Evolutionary conservation across 768 basidiomycete genomes (phyloP), one percentile per base, ranked within the genome.

Genomic region (Lentinus brumalis): DNA sequence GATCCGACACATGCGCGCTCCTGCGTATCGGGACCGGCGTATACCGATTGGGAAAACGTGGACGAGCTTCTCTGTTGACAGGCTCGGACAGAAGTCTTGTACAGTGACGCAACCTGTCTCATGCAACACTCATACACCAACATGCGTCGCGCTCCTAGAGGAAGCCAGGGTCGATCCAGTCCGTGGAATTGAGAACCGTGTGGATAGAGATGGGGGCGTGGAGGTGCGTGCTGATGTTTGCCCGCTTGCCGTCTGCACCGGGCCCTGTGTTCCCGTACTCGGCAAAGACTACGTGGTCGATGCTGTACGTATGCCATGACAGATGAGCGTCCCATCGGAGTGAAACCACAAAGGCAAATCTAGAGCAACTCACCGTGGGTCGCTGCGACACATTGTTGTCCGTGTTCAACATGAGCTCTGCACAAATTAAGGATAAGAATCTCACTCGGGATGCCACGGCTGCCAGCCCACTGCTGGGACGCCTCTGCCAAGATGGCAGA

Each of bases 181-280:
- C 56, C 6, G 67, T 64, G 42, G 63, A 58, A 46, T 52, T 57
- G 30, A 66, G 61, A 21, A 69, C 67, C 16, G 67, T 69, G 29
- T 32, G 9, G 56, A 67, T 67, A 10, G 66, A 56, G 9, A 67
- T 56, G 18, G 67, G 61, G 26, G 65, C 56, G 31, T 65, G 47
- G 3, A 72, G 63, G 53, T 67, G 53, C 29, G 69, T 71, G 35
- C 69, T 56, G 56, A 74, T 73, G 61, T 54, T 67, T 16, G 70
- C 70, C 38, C 71, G 67, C 51, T 53, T 55, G 47, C 62, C 61
- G 38, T 47, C 6, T 1, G 35, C 51, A 26, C 67, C 70, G 2
- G 57, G 60, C 31, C 71, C 71, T 14, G 71, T 66, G 59, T 71
- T 72, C 44, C 61, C 68, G 62, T 66, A 71, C 65, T 73, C 70